A percentile compares a stretch with the other conserved stretches of the same genome.
Evolutionary conservation across 306 rosid species (phyloP).

Genomic region (Potentilla sterilis): DNA sequence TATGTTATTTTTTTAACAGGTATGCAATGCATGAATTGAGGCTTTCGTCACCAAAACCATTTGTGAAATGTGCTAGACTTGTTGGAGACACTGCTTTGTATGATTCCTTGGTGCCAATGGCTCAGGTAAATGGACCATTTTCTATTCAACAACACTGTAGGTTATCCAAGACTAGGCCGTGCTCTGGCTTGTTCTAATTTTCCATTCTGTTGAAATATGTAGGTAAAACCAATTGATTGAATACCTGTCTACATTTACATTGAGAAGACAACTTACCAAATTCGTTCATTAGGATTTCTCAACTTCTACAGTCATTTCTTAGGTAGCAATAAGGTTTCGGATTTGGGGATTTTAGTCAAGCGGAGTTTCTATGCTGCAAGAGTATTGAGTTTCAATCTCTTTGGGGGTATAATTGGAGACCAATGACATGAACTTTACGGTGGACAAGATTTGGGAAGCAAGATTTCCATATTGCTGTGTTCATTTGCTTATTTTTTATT

Average conservation of each 20-base stretch:
- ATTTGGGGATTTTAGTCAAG: not conserved
- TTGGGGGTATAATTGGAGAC: not conserved
- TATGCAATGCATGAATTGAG: slow-evolving; percentile 98
- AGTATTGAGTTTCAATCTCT: not conserved
- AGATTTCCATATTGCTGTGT: not conserved
- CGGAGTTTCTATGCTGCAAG: not conserved
- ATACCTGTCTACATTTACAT: not conserved
- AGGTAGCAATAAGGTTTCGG: not conserved
- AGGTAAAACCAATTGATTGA: not conserved
- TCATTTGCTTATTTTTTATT: not conserved
- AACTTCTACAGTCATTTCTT: not conserved
- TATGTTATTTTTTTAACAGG: slow-evolving; percentile 32
- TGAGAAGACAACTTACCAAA: not conserved
- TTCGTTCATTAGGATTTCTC: not conserved
- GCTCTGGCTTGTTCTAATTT: not conserved
- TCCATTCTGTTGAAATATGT: not conserved
- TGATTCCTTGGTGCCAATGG: slow-evolving; percentile 96
- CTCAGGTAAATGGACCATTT: slow-evolving; percentile 60
- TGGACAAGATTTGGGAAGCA: not conserved
- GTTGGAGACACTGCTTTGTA: slow-evolving; percentile 96
- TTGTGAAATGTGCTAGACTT: slow-evolving; percentile 97
- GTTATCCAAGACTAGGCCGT: not conserved
- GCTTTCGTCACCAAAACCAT: slow-evolving; percentile 78
- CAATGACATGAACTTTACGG: not conserved
- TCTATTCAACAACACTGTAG: not conserved